Conservation (phyloP, 805 yeast genomes). For the Candida nemodendra region DNA sequence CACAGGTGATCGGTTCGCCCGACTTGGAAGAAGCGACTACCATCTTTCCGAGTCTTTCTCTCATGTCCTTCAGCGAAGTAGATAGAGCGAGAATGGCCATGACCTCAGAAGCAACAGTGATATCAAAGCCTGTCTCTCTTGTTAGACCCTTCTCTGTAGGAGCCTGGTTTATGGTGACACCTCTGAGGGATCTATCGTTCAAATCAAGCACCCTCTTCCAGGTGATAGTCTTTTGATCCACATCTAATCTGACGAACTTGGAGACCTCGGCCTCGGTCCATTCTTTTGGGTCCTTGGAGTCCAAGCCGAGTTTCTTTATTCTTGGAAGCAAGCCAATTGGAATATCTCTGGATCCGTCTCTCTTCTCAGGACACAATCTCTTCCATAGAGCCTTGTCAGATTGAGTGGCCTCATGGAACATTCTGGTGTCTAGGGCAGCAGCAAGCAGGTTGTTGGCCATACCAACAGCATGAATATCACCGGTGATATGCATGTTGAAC, state of each 20-base stretch:
- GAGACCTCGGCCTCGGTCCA: slow-evolving; percentile 74
- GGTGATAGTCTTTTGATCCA: slow-evolving; percentile 86
- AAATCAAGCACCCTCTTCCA: slow-evolving; percentile 93
- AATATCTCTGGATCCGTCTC: slow-evolving; percentile 70
- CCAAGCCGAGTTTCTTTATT: slow-evolving; percentile 76
- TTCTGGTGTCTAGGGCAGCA: slow-evolving; percentile 95
- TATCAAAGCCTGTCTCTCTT: slow-evolving; percentile 89
- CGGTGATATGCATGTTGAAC: slow-evolving; percentile 95
- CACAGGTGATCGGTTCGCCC: slow-evolving; percentile 87
- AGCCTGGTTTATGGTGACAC: slow-evolving; percentile 86
- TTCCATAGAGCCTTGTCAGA: slow-evolving; percentile 73
- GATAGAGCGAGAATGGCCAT: slow-evolving; percentile 94
- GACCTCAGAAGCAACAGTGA: slow-evolving; percentile 92
- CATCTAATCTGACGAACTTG: slow-evolving; percentile 78
- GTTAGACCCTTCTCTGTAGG: slow-evolving; percentile 89
- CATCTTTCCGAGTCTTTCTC: slow-evolving; percentile 82
- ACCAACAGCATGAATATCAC: slow-evolving; percentile 95
- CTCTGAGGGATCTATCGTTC: slow-evolving; percentile 88
- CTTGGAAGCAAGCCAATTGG: slow-evolving; percentile 78
- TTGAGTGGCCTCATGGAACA: slow-evolving; percentile 91
- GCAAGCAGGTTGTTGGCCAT: slow-evolving; percentile 92
- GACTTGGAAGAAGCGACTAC: slow-evolving; percentile 78
- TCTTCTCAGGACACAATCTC: slow-evolving; percentile 82
- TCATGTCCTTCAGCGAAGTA: slow-evolving; percentile 74
- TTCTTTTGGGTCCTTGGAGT: slow-evolving; percentile 74